These are phyloP conservation scores for Silene conica DNA, from an alignment of 148 eudicot genomes.

Conservation along the genomic window DNA sequence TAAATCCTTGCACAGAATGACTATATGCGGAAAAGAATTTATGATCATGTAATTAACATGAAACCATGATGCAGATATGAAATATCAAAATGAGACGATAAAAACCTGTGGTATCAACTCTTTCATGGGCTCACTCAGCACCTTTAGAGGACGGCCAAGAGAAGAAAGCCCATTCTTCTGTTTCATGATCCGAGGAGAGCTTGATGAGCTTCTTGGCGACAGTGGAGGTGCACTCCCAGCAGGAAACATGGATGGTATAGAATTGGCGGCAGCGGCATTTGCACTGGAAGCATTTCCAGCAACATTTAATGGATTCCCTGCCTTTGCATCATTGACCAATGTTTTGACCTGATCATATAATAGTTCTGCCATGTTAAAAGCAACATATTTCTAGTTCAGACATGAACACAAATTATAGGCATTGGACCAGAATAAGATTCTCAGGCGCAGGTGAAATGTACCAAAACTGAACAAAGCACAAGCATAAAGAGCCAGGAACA, in stretches of 20 bases:
- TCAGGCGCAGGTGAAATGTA: not conserved
- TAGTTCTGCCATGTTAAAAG: not conserved
- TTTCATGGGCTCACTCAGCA: slow-evolving; percentile 74
- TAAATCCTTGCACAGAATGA: slow-evolving; percentile 2
- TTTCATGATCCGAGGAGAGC: slow-evolving; percentile 83
- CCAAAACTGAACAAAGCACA: not conserved
- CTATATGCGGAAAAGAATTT: not conserved
- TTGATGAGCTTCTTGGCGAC: slow-evolving; percentile 95
- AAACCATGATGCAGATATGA: not conserved
- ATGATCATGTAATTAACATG: not conserved
- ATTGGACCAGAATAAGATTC: not conserved
- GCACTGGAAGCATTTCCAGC: slow-evolving; percentile 63
- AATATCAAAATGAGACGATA: not conserved
- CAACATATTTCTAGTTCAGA: not conserved
- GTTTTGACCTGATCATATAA: slow-evolving; percentile 67
- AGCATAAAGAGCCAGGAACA: slow-evolving; percentile 2
- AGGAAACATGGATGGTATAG: slow-evolving; percentile 95
- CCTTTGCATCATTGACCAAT: slow-evolving; percentile 75
- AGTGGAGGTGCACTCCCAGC: slow-evolving; percentile 99
- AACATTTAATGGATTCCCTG: slow-evolving; percentile 63
- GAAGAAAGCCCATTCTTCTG: slow-evolving; percentile 76
- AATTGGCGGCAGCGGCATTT: slow-evolving; percentile 61
- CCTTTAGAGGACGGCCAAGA: slow-evolving; percentile 69
- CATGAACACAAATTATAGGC: not conserved
- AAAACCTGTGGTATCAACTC: slow-evolving; percentile 90